These are phyloP conservation scores for Fraxinus platypoda DNA, from an alignment of 305 asterid genomes.

Conservation along the genomic window DNA sequence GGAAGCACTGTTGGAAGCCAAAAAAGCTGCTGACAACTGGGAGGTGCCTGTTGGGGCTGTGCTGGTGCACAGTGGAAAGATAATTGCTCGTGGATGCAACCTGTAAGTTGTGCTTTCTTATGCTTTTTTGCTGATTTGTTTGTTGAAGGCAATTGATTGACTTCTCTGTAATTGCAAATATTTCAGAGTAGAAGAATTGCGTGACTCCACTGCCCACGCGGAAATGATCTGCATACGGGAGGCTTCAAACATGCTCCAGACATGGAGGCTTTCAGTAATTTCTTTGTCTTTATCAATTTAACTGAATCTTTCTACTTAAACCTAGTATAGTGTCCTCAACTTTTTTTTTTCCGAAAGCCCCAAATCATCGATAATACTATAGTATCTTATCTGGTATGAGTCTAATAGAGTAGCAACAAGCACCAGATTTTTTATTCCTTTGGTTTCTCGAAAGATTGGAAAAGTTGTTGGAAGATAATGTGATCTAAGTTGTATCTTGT, in stretches of 20 bases:
- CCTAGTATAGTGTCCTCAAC: background rate
- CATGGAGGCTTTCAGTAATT: constrained; percentile 95
- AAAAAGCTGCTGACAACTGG: constrained; percentile 89
- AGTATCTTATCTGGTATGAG: background rate
- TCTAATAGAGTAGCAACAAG: background rate
- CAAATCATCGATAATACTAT: background rate
- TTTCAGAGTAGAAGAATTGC: constrained; percentile 87
- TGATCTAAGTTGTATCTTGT: background rate
- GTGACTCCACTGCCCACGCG: constrained; percentile 97
- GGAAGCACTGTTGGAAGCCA: constrained; percentile 90
- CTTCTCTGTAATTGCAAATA: constrained; percentile 15
- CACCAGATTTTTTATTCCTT: background rate
- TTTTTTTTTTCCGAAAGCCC: background rate
- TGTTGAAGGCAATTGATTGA: constrained; percentile 10
- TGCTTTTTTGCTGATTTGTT: constrained; percentile 21
- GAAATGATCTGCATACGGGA: constrained; percentile 94
- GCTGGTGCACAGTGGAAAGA: constrained; percentile 76
- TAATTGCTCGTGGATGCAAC: constrained; percentile 93
- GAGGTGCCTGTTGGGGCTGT: constrained; percentile 99
- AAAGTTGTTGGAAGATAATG: background rate
- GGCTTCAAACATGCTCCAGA: constrained; percentile 69
- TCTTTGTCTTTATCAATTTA: constrained; percentile 20
- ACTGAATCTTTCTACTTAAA: constrained; percentile 19
- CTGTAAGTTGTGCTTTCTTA: constrained; percentile 56
- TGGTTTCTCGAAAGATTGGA: background rate